Percentiles rank a stretch among this genome's conserved stretches.
Evolutionary conservation across 495 filamentous ascomycete genomes (phyloP).

Genomic region (Trypethelium eluteriae): DNA sequence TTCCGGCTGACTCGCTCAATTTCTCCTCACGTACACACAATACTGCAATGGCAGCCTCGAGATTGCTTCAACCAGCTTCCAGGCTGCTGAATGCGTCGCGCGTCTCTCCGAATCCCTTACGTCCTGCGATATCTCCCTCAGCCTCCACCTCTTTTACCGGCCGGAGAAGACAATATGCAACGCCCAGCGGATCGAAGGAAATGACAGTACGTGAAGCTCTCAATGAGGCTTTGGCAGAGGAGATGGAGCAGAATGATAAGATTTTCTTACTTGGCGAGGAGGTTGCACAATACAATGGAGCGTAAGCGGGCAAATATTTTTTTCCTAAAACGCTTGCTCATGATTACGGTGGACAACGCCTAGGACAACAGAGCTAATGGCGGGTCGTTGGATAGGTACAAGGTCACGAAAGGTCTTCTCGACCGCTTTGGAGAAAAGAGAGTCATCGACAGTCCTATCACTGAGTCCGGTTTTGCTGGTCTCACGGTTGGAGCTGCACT

Average conservation of each 20-base stretch:
- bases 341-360: background rate
- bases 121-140: slow-evolving; percentile 45
- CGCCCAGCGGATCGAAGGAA: slow-evolving; percentile 62
- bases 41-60: slow-evolving; percentile 54
- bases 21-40: background rate
- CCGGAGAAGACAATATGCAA: slow-evolving; percentile 35
- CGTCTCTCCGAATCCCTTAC: slow-evolving; percentile 43
- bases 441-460: slow-evolving; percentile 97
- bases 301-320: slow-evolving; percentile 44
- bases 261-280: slow-evolving; percentile 95
- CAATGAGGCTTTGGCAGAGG: slow-evolving; percentile 95
- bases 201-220: slow-evolving; percentile 94
- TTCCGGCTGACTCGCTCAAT: background rate
- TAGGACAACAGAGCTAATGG: background rate
- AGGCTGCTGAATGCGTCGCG: slow-evolving; percentile 61
- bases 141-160: slow-evolving; percentile 42
- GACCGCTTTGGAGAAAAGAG: slow-evolving; percentile 96
- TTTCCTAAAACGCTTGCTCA: background rate
- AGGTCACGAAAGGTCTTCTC: slow-evolving; percentile 93
- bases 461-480: slow-evolving; percentile 89
- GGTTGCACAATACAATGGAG: slow-evolving; percentile 98
- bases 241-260: slow-evolving; percentile 88
- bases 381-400: slow-evolving; percentile 55
- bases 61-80: slow-evolving; percentile 73
- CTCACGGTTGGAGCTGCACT: slow-evolving; percentile 89